Conservation (phyloP, 2,329 filamentous ascomycete genomes). For the Exophiala dermatitidis region DNA sequence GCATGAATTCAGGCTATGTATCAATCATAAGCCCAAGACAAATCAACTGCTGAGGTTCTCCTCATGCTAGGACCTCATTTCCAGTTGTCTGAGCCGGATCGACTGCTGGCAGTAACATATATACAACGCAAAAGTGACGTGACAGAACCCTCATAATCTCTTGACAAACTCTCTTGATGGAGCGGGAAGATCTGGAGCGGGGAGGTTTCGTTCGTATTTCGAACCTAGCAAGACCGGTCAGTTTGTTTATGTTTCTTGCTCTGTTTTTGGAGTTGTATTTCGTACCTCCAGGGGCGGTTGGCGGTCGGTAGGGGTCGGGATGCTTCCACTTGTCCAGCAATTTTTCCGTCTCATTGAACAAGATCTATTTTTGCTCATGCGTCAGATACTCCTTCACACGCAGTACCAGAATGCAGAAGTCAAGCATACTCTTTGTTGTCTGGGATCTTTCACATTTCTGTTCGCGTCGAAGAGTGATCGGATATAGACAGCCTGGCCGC, state of each 20-base stretch:
- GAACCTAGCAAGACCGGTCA: slow-evolving; percentile 54
- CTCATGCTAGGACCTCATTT: slow-evolving; percentile 3
- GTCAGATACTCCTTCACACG: slow-evolving; percentile 12
- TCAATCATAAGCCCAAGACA: too few relatives aligned
- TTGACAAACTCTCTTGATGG: slow-evolving; percentile 29
- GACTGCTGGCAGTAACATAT: slow-evolving; percentile 12
- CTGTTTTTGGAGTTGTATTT: background rate
- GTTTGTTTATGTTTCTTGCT: background rate
- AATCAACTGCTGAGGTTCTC: slow-evolving; percentile 1
- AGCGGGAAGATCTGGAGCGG: slow-evolving; percentile 63
- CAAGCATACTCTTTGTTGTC: slow-evolving; percentile 68
- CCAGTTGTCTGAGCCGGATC: background rate
- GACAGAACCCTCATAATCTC: slow-evolving; percentile 21
- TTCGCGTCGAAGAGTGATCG: slow-evolving; percentile 92
- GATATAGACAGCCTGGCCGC: slow-evolving; percentile 93
- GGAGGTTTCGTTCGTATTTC: slow-evolving; percentile 92
- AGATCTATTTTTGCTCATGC: slow-evolving; percentile 48
- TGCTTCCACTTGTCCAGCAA: slow-evolving; percentile 93
- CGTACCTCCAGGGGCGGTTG: slow-evolving; percentile 85
- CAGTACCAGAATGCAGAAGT: background rate
- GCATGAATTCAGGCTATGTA: too few relatives aligned
- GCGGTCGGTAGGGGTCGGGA: slow-evolving; percentile 82
- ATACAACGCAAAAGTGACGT: slow-evolving; percentile 12
- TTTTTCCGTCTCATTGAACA: slow-evolving; percentile 82
- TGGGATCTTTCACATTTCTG: slow-evolving; percentile 71